These are phyloP conservation scores for Syzygium malaccense DNA, from an alignment of 441 rosid species.

Conservation along the genomic window DNA sequence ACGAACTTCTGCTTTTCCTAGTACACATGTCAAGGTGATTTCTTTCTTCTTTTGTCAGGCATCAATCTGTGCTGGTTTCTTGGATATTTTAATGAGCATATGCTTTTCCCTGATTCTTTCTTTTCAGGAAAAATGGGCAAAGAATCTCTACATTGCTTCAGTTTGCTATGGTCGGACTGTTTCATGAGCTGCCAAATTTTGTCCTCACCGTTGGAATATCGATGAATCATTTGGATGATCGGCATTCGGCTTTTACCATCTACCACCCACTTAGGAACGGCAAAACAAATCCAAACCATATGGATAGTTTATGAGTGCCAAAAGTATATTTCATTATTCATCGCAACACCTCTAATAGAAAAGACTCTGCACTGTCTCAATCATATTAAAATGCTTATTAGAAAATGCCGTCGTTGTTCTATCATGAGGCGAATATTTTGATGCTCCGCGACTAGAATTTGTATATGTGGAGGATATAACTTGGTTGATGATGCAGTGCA, in stretches of 20 bases:
- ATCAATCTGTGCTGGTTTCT: background rate
- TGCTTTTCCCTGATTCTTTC: background rate
- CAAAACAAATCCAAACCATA: background rate
- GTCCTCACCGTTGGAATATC: background rate
- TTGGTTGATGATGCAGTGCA: slow-evolving; percentile 34
- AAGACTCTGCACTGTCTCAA: slow-evolving; percentile 34
- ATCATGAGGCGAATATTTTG: slow-evolving; percentile 5
- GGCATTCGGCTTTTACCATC: background rate
- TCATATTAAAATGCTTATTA: slow-evolving; percentile 26
- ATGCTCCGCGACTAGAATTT: slow-evolving; percentile 14
- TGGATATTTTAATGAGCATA: background rate
- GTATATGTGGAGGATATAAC: slow-evolving; percentile 30
- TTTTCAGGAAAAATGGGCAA: slow-evolving; percentile 16
- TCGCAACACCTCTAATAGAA: slow-evolving; percentile 26
- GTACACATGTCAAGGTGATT: slow-evolving; percentile 15
- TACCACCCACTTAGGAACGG: background rate
- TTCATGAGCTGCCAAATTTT: slow-evolving; percentile 7
- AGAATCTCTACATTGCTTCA: slow-evolving; percentile 14
- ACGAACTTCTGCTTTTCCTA: slow-evolving; percentile 15
- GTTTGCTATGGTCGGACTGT: slow-evolving; percentile 14
- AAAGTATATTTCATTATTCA: slow-evolving; percentile 27
- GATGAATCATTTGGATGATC: background rate
- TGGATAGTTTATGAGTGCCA: slow-evolving; percentile 36
- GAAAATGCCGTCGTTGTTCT: slow-evolving; percentile 9
- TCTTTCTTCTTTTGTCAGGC: background rate